Evolutionary conservation across 345 rosid species (phyloP), one percentile per base, ranked within the genome.

Genomic region (Eucalyptus pauciflora): DNA sequence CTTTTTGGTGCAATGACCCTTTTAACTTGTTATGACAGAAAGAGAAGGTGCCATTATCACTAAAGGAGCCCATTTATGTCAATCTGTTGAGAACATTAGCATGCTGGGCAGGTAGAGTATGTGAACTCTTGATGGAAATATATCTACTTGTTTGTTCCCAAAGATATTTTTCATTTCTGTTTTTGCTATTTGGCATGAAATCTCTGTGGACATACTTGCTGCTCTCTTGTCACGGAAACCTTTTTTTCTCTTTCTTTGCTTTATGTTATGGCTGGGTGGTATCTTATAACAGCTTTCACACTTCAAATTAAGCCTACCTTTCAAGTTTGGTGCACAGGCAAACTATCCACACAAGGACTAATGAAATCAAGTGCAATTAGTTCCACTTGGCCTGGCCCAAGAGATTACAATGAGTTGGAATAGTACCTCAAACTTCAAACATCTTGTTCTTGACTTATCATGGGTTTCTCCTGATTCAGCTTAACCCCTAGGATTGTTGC

Each of bases 21-120:
- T 76, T 17, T 46, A 6, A 25, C 56, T 64, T 7, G 29, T 20
- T 52, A 86, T 43, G 86, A 62, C 92, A 95, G 98, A 95, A 90
- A 89, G 96, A 92, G 86, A 89, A 94, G 91, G 69, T 94, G 88
- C 92, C 43, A 11, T 90, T 96, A 85, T 89, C 88, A 15, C 86
- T 95, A 45, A 96, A 95, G 22, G 90, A 93, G 76, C 89, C 94
- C 33, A 91, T 91, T 41, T 88, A 88, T 67, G 52, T 93, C 29
- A 81, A 90, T 89, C 94, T 96, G 52, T 87, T 96, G 92, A 94
- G 91, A 79, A 98, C 97, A 58, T 89, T 97, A 93, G 93, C 92
- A 60, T 88, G 64, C 89, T 95, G 98, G 98, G 88, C 96, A 93
- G 99, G 99, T 96, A 92, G 83, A 22, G 17, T 86, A 27, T 20